phyloP scores from a whole-genome alignment of 768 basidiomycete species.

The Gymnopilus junonius region DNA sequence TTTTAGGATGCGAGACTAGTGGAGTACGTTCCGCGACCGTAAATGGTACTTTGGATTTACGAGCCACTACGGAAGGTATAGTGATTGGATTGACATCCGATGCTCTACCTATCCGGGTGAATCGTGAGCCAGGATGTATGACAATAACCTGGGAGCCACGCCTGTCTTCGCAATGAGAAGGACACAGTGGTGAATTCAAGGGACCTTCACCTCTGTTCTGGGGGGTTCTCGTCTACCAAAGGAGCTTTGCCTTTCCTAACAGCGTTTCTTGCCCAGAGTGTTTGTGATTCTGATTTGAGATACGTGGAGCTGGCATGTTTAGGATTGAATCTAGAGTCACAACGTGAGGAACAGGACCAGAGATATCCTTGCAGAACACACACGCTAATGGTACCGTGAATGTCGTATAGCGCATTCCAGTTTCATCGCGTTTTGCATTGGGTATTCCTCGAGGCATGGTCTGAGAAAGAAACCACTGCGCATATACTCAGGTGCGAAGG shows the following conservation, averaged over 20 bases:
- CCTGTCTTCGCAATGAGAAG: slow-evolving; percentile 39
- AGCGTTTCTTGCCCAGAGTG: slow-evolving; percentile 74
- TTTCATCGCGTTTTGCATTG: slow-evolving; percentile 80
- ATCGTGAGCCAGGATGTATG: slow-evolving; percentile 80
- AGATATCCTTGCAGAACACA: slow-evolving; percentile 24
- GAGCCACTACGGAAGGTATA: slow-evolving; percentile 75
- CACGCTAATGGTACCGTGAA: slow-evolving; percentile 83
- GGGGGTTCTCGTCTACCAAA: slow-evolving; percentile 40
- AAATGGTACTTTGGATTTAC: slow-evolving; percentile 54
- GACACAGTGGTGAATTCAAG: slow-evolving; percentile 13
- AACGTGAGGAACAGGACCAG: slow-evolving; percentile 7
- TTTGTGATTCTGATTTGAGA: slow-evolving; percentile 76
- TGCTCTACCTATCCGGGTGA: slow-evolving; percentile 73
- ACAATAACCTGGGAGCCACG: slow-evolving; percentile 81
- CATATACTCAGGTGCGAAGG: neutral
- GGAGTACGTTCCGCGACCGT: slow-evolving; percentile 49
- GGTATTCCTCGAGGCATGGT: slow-evolving; percentile 84
- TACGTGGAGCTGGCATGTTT: slow-evolving; percentile 82
- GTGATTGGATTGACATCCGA: slow-evolving; percentile 75
- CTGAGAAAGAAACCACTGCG: neutral
- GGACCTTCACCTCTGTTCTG: slow-evolving; percentile 54
- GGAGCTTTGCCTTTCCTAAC: slow-evolving; percentile 52
- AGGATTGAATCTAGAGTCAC: slow-evolving; percentile 63
- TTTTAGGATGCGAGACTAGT: slow-evolving; percentile 60
- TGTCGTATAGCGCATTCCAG: slow-evolving; percentile 78